phyloP scores from a whole-genome alignment of 768 basidiomycete genomes.

The Pulveroboletus sp. region DNA sequence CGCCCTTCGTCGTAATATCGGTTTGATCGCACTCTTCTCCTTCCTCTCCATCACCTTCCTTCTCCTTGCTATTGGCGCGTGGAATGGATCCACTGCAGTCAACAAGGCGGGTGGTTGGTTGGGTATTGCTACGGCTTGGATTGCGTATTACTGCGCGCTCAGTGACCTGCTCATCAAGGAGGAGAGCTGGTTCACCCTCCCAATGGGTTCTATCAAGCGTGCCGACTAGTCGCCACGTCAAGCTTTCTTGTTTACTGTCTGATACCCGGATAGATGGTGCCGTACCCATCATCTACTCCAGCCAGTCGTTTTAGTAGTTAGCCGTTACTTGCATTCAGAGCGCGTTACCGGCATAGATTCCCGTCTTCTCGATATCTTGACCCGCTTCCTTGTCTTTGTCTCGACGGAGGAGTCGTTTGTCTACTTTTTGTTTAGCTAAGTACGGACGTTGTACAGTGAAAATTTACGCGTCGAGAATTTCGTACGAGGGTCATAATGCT shows the following conservation, averaged over 20 bases:
- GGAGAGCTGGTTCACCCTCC: constrained; percentile 39
- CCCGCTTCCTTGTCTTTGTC: background rate
- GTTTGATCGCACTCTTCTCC: constrained; percentile 46
- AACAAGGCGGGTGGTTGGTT: constrained; percentile 41
- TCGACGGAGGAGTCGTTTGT: background rate
- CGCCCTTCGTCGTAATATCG: constrained; percentile 46
- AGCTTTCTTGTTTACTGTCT: constrained; percentile 1
- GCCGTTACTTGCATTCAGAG: constrained; percentile 1
- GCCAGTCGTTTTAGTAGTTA: constrained; percentile 8
- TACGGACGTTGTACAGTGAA: no score
- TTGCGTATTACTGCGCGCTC: constrained; percentile 45
- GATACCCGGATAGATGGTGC: constrained; percentile 1
- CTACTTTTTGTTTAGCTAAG: no score
- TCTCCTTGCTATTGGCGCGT: constrained; percentile 39
- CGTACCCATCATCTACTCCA: constrained; percentile 1
- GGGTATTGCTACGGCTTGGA: constrained; percentile 42
- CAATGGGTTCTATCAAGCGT: constrained; percentile 29
- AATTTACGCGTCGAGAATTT: no score
- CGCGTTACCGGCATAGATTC: background rate
- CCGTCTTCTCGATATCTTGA: constrained; percentile 1
- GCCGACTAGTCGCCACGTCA: background rate
- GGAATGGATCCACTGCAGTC: constrained; percentile 19
- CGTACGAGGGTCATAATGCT: no score
- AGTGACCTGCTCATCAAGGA: constrained; percentile 37
- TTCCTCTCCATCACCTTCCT: constrained; percentile 52